Evolutionary conservation across 495 filamentous ascomycete species (phyloP), one percentile per base, ranked within the genome.

Genomic region (Penicillium chermesinum): DNA sequence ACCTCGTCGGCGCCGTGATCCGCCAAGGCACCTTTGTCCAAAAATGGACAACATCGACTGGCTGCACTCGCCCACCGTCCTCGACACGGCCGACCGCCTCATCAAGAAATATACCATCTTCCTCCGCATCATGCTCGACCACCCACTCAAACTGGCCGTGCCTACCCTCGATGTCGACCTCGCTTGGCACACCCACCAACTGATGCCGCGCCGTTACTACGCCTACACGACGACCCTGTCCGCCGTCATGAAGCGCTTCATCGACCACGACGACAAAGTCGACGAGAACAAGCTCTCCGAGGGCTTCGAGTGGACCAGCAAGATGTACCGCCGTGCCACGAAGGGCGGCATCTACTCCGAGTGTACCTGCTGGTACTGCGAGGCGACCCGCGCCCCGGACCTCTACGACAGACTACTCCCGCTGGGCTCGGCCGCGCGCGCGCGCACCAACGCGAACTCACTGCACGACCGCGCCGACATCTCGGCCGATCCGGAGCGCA

Each of bases 291-390:
- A 67, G 13, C 72, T 93, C 12, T 80, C 75, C 42, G 65, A 66
- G 8, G 70, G 73, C 32, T 91, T 91, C 53, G 81, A 80, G 55
- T 88, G 84, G 82, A 95, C 89, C 0, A 79, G 72, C 57, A 83
- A 82, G 54, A 66, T 59, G n/a, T 94, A 88, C 57, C 76, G 85
- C 57, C 76, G 81, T 32, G 54, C 41, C 38, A 69, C 63, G 9
- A 81, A 73, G 55, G 66, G 70, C 3, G 78, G 82, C 40, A 73
- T 85, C 27, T 94, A 91, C 66, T 84, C 77, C 32, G 84, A 87
- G 60, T 94, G 89, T 53, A 87, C 84, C 1, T 95, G 89, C 64
- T 94, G 89, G 88, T 90, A 88, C 59, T 95, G 89, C 66, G 88
- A 91, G 71, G 79, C 84, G 16, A 80, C 86, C 50, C 83, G 89